Base-by-base conservation (phyloP, 1,284 basidiomycete genomes). In the Lentinula novae-zelandiae region DNA sequence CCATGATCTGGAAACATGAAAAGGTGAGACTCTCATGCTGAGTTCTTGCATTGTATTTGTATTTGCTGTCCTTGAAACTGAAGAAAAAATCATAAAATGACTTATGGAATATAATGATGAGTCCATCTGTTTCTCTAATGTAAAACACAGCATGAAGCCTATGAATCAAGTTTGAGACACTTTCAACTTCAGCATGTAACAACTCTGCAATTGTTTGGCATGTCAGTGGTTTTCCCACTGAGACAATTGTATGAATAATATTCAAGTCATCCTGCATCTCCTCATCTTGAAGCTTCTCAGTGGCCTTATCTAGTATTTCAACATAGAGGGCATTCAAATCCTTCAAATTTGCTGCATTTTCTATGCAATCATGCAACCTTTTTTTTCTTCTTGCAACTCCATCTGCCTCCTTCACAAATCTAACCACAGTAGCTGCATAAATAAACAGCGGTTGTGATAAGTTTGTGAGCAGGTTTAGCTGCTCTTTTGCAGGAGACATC, bases 31-130 rank as follows among this genome's bases (percentile, higher is more conserved):
- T 9, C 6, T 13, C 27, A 36, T 44, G 50, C 9, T 27, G 22
- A 7, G 31, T 34, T 12, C 31, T 13, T 33, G 50, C 7, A 31
- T 27, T n/a, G 10, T 48, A 17, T 12, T 7, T 15, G 6, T 17
- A 40, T 48, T 20, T 5, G 27, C 22, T 7, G n/a, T 48, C 13
- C 1, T n/a, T 36, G 27, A 4, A 27, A 27, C 27, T 27, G 20
- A 10, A 4, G 8, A 60, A 2, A 13, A 51, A 60, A 13, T 60
- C 60, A 15, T 36, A 12, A 52, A 60, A 60, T 7, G 60, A 60
- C 17, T 36, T 46, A 51, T 60, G 60, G 22, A 60, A 56, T 1
- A n/a, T 56, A 12, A 55, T 42, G 17, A 51, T 50, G 2, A 13
- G 13, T 12, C 27, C 6, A 20, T 50, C 10, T 39, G 8, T 0